These are phyloP conservation scores for Starmerella stigmatis DNA, from an alignment of 805 yeast genomes.

Conservation along the genomic window DNA sequence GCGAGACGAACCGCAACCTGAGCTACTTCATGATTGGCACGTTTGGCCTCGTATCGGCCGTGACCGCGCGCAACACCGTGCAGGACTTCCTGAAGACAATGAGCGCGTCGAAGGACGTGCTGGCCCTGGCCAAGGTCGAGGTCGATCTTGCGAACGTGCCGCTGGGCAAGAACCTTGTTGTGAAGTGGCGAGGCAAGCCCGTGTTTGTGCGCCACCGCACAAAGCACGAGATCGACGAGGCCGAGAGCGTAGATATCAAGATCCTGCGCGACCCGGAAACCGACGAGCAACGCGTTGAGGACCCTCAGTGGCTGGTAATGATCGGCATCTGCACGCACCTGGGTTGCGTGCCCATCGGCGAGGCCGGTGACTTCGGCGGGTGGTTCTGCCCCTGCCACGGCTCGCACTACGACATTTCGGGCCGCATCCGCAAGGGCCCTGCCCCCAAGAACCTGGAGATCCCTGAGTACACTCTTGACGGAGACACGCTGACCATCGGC, in stretches of 20 bases:
- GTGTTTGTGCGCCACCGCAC: constrained; percentile 99
- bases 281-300: constrained; percentile 86
- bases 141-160: constrained; percentile 89
- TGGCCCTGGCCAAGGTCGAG: constrained; percentile 99
- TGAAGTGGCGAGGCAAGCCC: constrained; percentile 99
- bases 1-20: constrained; percentile 73
- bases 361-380: constrained; percentile 98
- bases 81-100: constrained; percentile 80
- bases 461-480: constrained; percentile 81
- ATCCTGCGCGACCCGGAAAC: constrained; percentile 86
- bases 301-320: constrained; percentile 98
- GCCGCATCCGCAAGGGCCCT: constrained; percentile 99
- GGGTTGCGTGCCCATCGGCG: constrained; percentile 99
- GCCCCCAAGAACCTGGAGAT: constrained; percentile 98
- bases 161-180: constrained; percentile 94
- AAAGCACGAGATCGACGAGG: constrained; percentile 82
- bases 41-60: constrained; percentile 79
- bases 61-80: constrained; percentile 92
- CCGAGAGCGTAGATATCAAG: constrained; percentile 67
- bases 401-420: constrained; percentile 98
- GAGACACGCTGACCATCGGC: constrained; percentile 82
- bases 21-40: constrained; percentile 98
- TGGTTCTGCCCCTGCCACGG: constrained; percentile 99
- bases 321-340: constrained; percentile 98
- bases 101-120: constrained; percentile 97